Conservation (phyloP, 2,329 filamentous ascomycete species). For the Trichoderma sp. region DNA sequence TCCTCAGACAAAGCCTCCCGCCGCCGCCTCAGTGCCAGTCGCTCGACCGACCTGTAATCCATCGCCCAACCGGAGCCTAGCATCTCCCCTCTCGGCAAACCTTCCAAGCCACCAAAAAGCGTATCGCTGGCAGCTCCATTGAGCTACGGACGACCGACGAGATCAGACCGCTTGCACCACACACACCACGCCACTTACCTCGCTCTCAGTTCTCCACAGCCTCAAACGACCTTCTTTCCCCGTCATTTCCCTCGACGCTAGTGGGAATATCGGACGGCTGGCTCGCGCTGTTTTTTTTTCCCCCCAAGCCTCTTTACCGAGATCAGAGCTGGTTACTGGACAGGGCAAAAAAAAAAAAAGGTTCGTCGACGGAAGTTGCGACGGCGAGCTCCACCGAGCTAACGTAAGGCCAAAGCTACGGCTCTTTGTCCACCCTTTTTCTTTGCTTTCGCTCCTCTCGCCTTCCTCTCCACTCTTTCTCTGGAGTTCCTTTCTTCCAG, state of each 20-base stretch:
- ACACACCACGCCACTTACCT: background rate
- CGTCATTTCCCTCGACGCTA: background rate
- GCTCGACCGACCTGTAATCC: slow-evolving; percentile 5
- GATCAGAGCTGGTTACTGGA: background rate
- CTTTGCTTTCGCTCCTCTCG: background rate
- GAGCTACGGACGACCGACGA: background rate
- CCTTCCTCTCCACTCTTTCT: background rate
- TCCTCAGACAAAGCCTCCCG: background rate
- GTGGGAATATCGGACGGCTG: background rate
- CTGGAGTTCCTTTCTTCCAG: background rate
- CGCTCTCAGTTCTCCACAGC: background rate
- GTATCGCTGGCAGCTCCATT: background rate
- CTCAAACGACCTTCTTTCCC: background rate
- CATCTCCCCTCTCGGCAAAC: background rate
- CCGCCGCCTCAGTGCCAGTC: background rate
- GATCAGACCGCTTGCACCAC: background rate
- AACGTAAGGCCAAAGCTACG: background rate
- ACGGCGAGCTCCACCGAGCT: slow-evolving; percentile 21
- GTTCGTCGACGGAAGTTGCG: background rate
- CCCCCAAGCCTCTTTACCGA: background rate
- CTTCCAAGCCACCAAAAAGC: background rate
- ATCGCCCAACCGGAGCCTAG: slow-evolving; percentile 7
- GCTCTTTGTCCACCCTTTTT: background rate
- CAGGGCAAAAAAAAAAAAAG: background rate
- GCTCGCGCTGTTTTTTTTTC: background rate